These are phyloP conservation scores for Ophiostoma triangulosporum DNA, from an alignment of 2,329 filamentous ascomycete genomes.

Conservation along the genomic window DNA sequence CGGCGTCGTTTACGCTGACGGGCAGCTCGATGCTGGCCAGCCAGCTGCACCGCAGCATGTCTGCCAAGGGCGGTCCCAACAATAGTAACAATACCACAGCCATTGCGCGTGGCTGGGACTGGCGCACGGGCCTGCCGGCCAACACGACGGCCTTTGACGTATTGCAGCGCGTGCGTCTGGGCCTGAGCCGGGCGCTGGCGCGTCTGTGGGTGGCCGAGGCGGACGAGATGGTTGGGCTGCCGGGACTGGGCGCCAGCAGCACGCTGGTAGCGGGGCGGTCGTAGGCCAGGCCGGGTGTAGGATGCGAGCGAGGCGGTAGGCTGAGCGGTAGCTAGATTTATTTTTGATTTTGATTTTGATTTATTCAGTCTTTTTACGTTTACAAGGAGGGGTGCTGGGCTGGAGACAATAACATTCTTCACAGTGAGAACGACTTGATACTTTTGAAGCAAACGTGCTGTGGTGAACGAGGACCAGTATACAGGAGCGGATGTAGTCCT, in stretches of 20 bases:
- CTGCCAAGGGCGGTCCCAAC: constrained; percentile 33
- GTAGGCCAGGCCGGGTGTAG: not conserved
- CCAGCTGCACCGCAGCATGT: constrained; percentile 46
- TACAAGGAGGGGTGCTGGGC: too few species aligned
- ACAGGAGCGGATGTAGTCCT: not conserved
- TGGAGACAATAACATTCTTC: too few species aligned
- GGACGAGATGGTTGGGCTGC: constrained; percentile 24
- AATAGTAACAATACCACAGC: constrained; percentile 21
- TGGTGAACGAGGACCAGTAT: too few species aligned
- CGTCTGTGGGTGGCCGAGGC: constrained; percentile 55
- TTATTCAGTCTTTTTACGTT: too few species aligned
- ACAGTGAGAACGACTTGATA: too few species aligned
- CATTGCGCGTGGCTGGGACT: constrained; percentile 39
- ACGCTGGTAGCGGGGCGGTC: constrained; percentile 3
- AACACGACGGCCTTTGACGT: constrained; percentile 53
- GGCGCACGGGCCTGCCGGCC: constrained; percentile 38
- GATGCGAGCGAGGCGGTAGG: too few species aligned
- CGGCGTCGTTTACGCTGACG: constrained; percentile 48
- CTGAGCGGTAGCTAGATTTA: too few species aligned
- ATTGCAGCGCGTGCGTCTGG: constrained; percentile 57
- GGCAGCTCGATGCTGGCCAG: constrained; percentile 59
- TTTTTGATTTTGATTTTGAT: too few species aligned
- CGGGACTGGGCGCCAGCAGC: not conserved
- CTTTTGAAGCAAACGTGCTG: too few species aligned
- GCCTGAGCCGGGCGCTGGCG: constrained; percentile 61